Percentiles rank a stretch among this genome's conserved stretches.
Conservation (phyloP, 345 rosid genomes). For the Clausena lansium region DNA sequence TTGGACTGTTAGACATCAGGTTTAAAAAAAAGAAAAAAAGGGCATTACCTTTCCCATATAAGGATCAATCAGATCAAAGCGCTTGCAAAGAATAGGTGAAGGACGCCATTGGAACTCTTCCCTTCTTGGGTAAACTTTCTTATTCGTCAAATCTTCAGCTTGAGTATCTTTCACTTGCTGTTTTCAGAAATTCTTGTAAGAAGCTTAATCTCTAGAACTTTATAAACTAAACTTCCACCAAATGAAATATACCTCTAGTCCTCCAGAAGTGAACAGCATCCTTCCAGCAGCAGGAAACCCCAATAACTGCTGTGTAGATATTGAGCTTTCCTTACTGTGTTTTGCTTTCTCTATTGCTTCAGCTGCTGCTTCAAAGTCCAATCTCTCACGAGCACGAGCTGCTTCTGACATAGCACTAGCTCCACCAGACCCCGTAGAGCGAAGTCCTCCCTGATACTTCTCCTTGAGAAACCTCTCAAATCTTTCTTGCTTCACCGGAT, state of each 20-base stretch:
- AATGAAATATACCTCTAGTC: slow-evolving; percentile 56
- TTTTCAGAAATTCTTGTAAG: slow-evolving; percentile 21
- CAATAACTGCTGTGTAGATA: slow-evolving; percentile 36
- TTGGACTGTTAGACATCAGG: too few species aligned
- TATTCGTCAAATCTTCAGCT: slow-evolving; percentile 44
- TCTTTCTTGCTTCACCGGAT: slow-evolving; percentile 84
- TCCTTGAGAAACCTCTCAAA: slow-evolving; percentile 92
- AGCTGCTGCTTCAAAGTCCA: slow-evolving; percentile 96
- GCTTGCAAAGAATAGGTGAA: slow-evolving; percentile 82
- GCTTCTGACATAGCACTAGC: slow-evolving; percentile 73
- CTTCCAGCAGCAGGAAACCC: slow-evolving; percentile 55
- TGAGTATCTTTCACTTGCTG: slow-evolving; percentile 56
- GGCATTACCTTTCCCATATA: slow-evolving; percentile 81
- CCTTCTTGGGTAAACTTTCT: slow-evolving; percentile 64
- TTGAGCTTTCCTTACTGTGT: slow-evolving; percentile 42
- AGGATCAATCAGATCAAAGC: slow-evolving; percentile 95
- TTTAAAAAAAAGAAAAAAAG: too few species aligned
- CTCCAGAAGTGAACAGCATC: slow-evolving; percentile 75
- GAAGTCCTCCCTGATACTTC: slow-evolving; percentile 90
- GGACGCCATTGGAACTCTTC: slow-evolving; percentile 98
- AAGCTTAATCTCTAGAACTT: slow-evolving; percentile 11
- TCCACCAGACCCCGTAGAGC: slow-evolving; percentile 48
- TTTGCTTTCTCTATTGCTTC: slow-evolving; percentile 85
- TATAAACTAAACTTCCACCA: slow-evolving; percentile 9
- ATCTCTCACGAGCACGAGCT: slow-evolving; percentile 90